phyloP scores from a whole-genome alignment of 1,139 yeast species.

The Lodderomyces metapsilosis region DNA sequence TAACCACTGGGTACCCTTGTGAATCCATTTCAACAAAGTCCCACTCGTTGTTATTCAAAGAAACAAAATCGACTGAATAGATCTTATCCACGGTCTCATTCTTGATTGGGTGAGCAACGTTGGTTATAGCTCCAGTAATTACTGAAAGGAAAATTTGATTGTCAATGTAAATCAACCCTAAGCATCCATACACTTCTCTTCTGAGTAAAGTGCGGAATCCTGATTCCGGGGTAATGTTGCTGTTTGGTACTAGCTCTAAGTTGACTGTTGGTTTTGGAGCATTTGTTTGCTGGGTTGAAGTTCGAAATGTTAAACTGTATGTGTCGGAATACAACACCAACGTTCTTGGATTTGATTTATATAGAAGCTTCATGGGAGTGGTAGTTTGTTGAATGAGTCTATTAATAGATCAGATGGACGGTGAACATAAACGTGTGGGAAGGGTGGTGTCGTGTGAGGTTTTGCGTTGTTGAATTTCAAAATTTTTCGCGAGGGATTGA shows the following conservation, averaged over 20 bases:
- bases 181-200: constrained; percentile 70
- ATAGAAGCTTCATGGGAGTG: constrained; percentile 47
- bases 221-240: constrained; percentile 34
- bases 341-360: constrained; percentile 52
- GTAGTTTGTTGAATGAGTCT: neutral
- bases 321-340: constrained; percentile 52
- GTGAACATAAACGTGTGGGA: neutral
- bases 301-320: constrained; percentile 50
- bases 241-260: constrained; percentile 49
- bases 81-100: constrained; percentile 81
- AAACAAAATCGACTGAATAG: constrained; percentile 79
- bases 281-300: constrained; percentile 14
- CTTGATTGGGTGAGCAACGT: constrained; percentile 83
- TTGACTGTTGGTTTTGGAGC: constrained; percentile 40
- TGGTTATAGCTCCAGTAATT: constrained; percentile 66
- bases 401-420: neutral
- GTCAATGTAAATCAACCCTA: constrained; percentile 75
- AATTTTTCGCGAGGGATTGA: neutral
- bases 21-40: constrained; percentile 68
- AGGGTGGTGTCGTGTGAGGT: constrained; percentile 3
- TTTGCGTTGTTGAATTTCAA: neutral
- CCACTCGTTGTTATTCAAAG: constrained; percentile 72
- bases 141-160: constrained; percentile 72
- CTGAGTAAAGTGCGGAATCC: constrained; percentile 51
- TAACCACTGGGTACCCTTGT: constrained; percentile 55